Evolutionary conservation across 108 stramenopile genomes (phyloP).

Genomic region (Phaeodactylum tricornutum): DNA sequence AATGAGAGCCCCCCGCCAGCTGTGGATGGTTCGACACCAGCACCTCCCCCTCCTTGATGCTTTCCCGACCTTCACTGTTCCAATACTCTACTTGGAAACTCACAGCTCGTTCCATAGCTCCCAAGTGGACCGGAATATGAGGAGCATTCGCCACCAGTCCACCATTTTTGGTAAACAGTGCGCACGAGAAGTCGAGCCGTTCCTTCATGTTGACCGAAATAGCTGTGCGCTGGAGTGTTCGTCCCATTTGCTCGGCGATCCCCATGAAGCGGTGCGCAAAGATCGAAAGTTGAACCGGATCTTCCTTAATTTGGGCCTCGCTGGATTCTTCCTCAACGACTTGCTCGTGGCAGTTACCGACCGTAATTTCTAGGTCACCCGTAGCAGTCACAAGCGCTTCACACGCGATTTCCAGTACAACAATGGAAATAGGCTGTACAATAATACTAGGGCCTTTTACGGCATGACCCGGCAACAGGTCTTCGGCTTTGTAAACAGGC

Average conservation of each 20-base stretch:
- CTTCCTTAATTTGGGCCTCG: slow-evolving; percentile 41
- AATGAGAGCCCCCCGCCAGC: slow-evolving; percentile 88
- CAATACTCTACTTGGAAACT: slow-evolving; percentile 90
- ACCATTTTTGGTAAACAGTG: slow-evolving; percentile 89
- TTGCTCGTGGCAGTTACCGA: slow-evolving; percentile 21
- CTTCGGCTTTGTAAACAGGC: slow-evolving; percentile 81
- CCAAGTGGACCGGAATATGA: slow-evolving; percentile 98
- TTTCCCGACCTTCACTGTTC: slow-evolving; percentile 64
- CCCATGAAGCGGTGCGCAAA: slow-evolving; percentile 98
- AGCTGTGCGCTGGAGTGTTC: slow-evolving; percentile 90
- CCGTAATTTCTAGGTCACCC: slow-evolving; percentile 88
- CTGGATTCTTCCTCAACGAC: neutral
- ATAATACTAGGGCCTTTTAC: slow-evolving; percentile 90
- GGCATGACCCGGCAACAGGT: slow-evolving; percentile 63
- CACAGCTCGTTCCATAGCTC: slow-evolving; percentile 95
- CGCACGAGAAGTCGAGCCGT: slow-evolving; percentile 96
- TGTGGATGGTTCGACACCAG: slow-evolving; percentile 97
- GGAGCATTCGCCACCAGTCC: slow-evolving; percentile 98
- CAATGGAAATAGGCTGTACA: slow-evolving; percentile 88
- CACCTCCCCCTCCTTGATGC: slow-evolving; percentile 92
- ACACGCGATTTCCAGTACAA: slow-evolving; percentile 91
- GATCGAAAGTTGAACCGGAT: slow-evolving; percentile 89
- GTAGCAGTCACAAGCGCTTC: slow-evolving; percentile 72
- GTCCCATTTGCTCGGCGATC: slow-evolving; percentile 99
- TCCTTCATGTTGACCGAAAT: slow-evolving; percentile 99